Conservation (phyloP, 805 yeast species). For the Ogataea corticis region DNA sequence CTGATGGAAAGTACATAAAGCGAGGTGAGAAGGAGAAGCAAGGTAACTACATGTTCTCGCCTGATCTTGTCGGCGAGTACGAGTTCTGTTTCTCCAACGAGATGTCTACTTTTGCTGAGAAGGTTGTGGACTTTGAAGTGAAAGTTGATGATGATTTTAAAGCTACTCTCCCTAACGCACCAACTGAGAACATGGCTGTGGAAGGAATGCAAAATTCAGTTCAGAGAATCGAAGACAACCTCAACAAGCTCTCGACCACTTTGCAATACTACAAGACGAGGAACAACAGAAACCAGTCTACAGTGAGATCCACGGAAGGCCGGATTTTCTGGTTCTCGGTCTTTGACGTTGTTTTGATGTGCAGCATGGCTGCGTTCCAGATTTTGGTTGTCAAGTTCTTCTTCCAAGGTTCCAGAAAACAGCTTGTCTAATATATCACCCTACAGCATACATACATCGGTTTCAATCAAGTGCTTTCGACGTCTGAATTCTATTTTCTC, state of each 20-base stretch:
- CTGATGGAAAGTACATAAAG: slow-evolving; percentile 54
- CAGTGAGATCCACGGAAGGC: slow-evolving; percentile 64
- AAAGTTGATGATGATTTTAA: slow-evolving; percentile 53
- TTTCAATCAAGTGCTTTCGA: neutral
- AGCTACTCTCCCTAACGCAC: slow-evolving; percentile 63
- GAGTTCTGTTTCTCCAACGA: slow-evolving; percentile 83
- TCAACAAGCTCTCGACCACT: slow-evolving; percentile 55
- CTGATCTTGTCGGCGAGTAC: slow-evolving; percentile 72
- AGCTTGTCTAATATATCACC: slow-evolving; percentile 44
- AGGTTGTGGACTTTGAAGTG: slow-evolving; percentile 82
- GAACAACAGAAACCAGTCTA: slow-evolving; percentile 86
- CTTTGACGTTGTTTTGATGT: slow-evolving; percentile 62
- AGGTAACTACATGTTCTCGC: slow-evolving; percentile 76
- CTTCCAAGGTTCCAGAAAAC: slow-evolving; percentile 71
- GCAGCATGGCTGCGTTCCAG: slow-evolving; percentile 70
- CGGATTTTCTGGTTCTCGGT: slow-evolving; percentile 68
- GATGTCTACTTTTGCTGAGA: slow-evolving; percentile 79
- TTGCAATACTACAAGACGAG: slow-evolving; percentile 86
- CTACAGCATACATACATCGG: neutral
- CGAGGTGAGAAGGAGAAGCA: slow-evolving; percentile 65
- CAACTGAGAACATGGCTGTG: slow-evolving; percentile 54
- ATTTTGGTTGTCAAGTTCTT: slow-evolving; percentile 66
- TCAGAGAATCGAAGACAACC: slow-evolving; percentile 57
- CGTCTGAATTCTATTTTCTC: neutral
- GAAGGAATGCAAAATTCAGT: slow-evolving; percentile 57